A percentile compares a stretch with the other conserved stretches of the same genome.
These are phyloP conservation scores for Xylaria sp. DNA, from an alignment of 2,329 filamentous ascomycete genomes.

Conservation along the genomic window DNA sequence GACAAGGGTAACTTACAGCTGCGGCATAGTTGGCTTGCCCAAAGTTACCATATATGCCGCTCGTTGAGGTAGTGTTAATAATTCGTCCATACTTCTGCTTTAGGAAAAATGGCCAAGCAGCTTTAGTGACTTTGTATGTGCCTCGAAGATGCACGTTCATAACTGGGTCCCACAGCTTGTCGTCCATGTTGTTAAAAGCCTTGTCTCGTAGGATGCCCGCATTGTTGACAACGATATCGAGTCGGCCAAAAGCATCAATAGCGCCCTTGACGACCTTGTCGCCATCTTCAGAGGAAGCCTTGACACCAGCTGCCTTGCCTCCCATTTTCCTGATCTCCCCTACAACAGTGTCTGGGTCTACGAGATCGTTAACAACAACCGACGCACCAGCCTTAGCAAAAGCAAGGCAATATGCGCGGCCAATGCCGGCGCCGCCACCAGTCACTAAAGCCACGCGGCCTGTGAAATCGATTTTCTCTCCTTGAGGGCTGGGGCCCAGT, in stretches of 20 bases:
- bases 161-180: constrained; percentile 90
- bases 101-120: constrained; percentile 95
- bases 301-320: constrained; percentile 89
- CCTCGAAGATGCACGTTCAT: constrained; percentile 90
- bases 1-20: constrained; percentile 62
- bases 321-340: constrained; percentile 89
- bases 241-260: constrained; percentile 89
- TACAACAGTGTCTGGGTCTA: constrained; percentile 87
- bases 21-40: constrained; percentile 97
- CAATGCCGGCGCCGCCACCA: constrained; percentile 87
- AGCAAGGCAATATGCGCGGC: constrained; percentile 85
- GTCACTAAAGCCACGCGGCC: constrained; percentile 88
- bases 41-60: constrained; percentile 98
- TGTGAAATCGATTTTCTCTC: constrained; percentile 78
- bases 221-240: constrained; percentile 97
- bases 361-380: constrained; percentile 94
- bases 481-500: constrained; percentile 72
- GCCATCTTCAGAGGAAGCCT: constrained; percentile 91
- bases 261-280: constrained; percentile 89
- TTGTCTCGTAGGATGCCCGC: constrained; percentile 97
- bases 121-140: constrained; percentile 96
- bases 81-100: constrained; percentile 99
- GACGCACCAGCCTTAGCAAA: constrained; percentile 85
- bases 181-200: constrained; percentile 97
- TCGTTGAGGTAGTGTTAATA: constrained; percentile 95